A percentile compares a stretch with the other conserved stretches of the same genome.
Conservation (phyloP, 1,284 basidiomycete species). For the Sporisorium exsertum region DNA sequence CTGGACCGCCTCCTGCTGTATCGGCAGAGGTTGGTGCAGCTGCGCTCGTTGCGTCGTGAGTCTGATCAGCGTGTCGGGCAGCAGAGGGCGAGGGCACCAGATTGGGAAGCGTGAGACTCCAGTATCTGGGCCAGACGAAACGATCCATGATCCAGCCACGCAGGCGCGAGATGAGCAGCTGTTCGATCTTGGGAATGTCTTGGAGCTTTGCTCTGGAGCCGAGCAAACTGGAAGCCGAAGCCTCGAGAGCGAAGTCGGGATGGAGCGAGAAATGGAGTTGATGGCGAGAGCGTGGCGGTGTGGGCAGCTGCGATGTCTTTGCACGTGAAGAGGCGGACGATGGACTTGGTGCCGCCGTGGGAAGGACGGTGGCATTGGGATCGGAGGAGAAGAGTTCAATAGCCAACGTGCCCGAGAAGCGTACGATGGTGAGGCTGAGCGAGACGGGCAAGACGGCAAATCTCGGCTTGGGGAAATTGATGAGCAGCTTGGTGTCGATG, state of each 20-base stretch:
- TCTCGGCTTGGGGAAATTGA: constrained; percentile 74
- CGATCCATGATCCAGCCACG: constrained; percentile 72
- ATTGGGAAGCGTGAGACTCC: constrained; percentile 71
- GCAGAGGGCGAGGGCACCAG: constrained; percentile 42
- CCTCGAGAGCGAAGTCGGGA: constrained; percentile 74
- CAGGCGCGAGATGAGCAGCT: constrained; percentile 73
- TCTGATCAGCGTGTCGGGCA: background rate
- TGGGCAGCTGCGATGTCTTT: constrained; percentile 41
- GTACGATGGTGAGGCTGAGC: constrained; percentile 73
- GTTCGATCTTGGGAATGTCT: constrained; percentile 75
- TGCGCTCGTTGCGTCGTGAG: background rate
- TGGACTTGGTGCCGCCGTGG: constrained; percentile 18
- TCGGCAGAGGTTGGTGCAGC: background rate
- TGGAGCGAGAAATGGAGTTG: constrained; percentile 73
- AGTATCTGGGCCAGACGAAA: constrained; percentile 72
- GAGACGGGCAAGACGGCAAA: constrained; percentile 74
- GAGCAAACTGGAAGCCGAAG: constrained; percentile 73
- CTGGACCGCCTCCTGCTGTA: constrained; percentile 6
- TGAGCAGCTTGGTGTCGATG: constrained; percentile 73
- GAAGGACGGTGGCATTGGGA: constrained; percentile 29
- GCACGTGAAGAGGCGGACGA: constrained; percentile 69
- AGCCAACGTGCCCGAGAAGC: constrained; percentile 73
- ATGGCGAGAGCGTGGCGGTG: constrained; percentile 61
- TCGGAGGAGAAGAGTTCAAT: constrained; percentile 35
- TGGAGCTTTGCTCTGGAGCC: constrained; percentile 74